Conservation (phyloP, 805 yeast genomes). For the Hanseniaspora occidentalis region DNA sequence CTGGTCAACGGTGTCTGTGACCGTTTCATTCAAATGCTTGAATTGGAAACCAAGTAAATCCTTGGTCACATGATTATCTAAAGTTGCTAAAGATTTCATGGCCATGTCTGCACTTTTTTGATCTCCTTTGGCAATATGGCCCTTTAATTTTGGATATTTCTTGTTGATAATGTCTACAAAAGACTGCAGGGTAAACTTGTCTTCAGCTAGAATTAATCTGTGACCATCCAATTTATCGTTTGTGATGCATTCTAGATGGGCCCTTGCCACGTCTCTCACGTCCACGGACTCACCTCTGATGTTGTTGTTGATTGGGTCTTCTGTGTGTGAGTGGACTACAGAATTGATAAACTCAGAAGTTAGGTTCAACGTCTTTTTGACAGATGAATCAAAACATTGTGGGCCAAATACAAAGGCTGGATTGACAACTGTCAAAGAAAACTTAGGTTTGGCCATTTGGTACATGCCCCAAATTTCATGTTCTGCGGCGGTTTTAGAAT, state of each 20-base stretch:
- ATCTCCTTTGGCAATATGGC: not conserved
- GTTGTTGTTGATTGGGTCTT: conserved; percentile 16
- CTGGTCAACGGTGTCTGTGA: not conserved
- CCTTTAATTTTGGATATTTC: not conserved
- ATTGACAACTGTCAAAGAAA: conserved; percentile 25
- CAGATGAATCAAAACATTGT: conserved; percentile 26
- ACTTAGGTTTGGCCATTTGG: conserved; percentile 23
- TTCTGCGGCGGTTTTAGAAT: conserved; percentile 39
- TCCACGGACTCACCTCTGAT: conserved; percentile 12
- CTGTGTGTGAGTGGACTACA: conserved; percentile 15
- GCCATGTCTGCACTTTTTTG: not conserved
- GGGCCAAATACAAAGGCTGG: conserved; percentile 35
- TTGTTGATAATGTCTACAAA: not conserved
- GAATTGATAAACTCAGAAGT: conserved; percentile 25
- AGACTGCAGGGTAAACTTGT: not conserved
- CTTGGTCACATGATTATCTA: not conserved
- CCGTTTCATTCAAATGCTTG: not conserved
- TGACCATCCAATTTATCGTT: conserved; percentile 7
- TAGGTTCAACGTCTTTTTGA: conserved; percentile 25
- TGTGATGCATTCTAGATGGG: not conserved
- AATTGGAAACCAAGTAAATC: not conserved
- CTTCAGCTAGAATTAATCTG: conserved; percentile 11
- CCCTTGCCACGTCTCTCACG: not conserved
- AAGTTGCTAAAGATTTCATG: no score
- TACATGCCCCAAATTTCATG: conserved; percentile 33